Conservation (phyloP, 495 filamentous ascomycete species). For the Lasiosphaeria ovina region DNA sequence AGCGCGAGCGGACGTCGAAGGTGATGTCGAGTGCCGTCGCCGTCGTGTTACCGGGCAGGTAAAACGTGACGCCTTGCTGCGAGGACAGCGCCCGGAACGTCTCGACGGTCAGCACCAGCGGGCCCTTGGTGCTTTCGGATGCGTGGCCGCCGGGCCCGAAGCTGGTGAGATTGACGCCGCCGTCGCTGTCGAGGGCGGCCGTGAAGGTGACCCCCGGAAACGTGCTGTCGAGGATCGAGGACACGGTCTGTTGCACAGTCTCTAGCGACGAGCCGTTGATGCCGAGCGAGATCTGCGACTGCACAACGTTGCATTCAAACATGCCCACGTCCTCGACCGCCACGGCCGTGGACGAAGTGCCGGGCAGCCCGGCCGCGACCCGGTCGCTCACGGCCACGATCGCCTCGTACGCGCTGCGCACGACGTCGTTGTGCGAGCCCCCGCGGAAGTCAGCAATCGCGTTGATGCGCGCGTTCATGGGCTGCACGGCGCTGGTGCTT, state of each 20-base stretch:
- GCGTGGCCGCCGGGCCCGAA: constrained; percentile 27
- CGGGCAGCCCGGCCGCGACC: constrained; percentile 14
- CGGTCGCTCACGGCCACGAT: constrained; percentile 20
- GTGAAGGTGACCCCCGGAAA: constrained; percentile 18
- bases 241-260: constrained; percentile 18
- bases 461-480: constrained; percentile 25
- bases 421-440: constrained; percentile 17
- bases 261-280: constrained; percentile 16
- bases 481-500: constrained; percentile 21
- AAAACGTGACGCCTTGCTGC: constrained; percentile 14
- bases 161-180: constrained; percentile 17
- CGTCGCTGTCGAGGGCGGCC: constrained; percentile 10
- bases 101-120: constrained; percentile 23
- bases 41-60: constrained; percentile 25
- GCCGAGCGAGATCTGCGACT: constrained; percentile 18
- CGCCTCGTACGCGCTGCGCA: constrained; percentile 23
- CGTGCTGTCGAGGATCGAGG: constrained; percentile 19
- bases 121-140: constrained; percentile 23
- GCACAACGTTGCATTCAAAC: constrained; percentile 35
- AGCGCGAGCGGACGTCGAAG: constrained; percentile 22
- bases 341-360: constrained; percentile 19
- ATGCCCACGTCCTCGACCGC: constrained; percentile 43
- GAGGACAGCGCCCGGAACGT: constrained; percentile 22
- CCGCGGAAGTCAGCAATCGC: constrained; percentile 18
- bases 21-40: constrained; percentile 25